Conservation (phyloP, 768 basidiomycete genomes). For the Lanmaoa pseudosensibilis region DNA sequence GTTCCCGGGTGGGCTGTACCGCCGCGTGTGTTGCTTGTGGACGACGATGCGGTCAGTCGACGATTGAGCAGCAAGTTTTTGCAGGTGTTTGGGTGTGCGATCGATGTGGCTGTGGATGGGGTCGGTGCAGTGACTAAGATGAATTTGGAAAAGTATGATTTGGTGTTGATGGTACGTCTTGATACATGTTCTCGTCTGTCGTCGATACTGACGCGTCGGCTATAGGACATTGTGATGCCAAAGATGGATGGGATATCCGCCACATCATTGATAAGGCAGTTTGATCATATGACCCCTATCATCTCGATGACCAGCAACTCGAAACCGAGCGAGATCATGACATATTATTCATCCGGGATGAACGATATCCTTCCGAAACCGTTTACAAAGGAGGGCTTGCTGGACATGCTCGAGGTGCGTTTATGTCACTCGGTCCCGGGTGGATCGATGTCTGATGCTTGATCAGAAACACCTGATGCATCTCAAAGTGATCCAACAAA, state of each 20-base stretch:
- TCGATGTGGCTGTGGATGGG: constrained; percentile 93
- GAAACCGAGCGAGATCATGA: constrained; percentile 90
- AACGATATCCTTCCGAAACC: constrained; percentile 97
- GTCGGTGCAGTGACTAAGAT: constrained; percentile 92
- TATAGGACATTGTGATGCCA: constrained; percentile 93
- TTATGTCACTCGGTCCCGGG: neutral
- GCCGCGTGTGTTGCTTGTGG: constrained; percentile 88
- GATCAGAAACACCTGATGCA: constrained; percentile 82
- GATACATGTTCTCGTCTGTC: neutral
- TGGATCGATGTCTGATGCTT: neutral
- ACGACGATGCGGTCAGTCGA: constrained; percentile 92
- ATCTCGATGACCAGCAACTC: constrained; percentile 98
- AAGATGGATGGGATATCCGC: constrained; percentile 87
- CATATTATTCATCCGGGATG: constrained; percentile 76
- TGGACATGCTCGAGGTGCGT: constrained; percentile 87
- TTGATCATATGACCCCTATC: constrained; percentile 93
- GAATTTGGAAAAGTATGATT: constrained; percentile 93
- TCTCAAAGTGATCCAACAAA: constrained; percentile 81
- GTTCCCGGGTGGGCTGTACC: constrained; percentile 91
- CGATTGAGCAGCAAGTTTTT: constrained; percentile 89
- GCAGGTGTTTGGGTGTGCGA: constrained; percentile 93
- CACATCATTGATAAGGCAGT: constrained; percentile 90
- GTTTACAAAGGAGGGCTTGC: constrained; percentile 89
- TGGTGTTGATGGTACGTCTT: constrained; percentile 86
- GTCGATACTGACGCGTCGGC: neutral